A percentile compares a stretch with the other conserved stretches of the same genome.
These are phyloP conservation scores for Solanum sitiens DNA, from an alignment of 257 asterid species.

Conservation along the genomic window DNA sequence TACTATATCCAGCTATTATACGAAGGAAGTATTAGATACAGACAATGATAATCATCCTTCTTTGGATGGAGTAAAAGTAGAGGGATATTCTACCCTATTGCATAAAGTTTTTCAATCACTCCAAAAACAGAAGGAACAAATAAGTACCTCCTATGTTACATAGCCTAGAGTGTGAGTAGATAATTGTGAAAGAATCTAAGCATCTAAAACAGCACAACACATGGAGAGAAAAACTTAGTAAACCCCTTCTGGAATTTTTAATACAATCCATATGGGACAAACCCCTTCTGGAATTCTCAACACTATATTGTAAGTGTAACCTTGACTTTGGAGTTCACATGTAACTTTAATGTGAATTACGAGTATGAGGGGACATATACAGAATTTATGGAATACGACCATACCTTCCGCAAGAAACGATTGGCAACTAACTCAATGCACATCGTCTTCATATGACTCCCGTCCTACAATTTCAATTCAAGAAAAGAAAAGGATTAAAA, in stretches of 20 bases:
- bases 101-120: not conserved
- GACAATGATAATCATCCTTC: not conserved
- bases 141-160: not conserved
- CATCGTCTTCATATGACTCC: constrained; percentile 41
- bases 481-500: not conserved
- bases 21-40: not conserved
- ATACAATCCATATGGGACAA: not conserved
- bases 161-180: not conserved
- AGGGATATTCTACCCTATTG: not conserved
- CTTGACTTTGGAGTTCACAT: not conserved
- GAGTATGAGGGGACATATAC: not conserved
- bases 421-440: constrained; percentile 93
- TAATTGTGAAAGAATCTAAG: not conserved
- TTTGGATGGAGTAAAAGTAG: not conserved
- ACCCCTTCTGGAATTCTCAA: not conserved
- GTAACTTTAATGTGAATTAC: not conserved
- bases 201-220: not conserved
- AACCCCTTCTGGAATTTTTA: not conserved
- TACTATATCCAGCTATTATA: not conserved
- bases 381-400: not conserved
- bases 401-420: constrained; percentile 95
- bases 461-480: constrained; percentile 33
- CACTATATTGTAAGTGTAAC: not conserved
- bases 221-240: not conserved
- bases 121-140: not conserved